Percentiles rank a stretch among this genome's conserved stretches.
phyloP scores from a whole-genome alignment of 2,329 filamentous ascomycete species.

The Verticillium nubilum region DNA sequence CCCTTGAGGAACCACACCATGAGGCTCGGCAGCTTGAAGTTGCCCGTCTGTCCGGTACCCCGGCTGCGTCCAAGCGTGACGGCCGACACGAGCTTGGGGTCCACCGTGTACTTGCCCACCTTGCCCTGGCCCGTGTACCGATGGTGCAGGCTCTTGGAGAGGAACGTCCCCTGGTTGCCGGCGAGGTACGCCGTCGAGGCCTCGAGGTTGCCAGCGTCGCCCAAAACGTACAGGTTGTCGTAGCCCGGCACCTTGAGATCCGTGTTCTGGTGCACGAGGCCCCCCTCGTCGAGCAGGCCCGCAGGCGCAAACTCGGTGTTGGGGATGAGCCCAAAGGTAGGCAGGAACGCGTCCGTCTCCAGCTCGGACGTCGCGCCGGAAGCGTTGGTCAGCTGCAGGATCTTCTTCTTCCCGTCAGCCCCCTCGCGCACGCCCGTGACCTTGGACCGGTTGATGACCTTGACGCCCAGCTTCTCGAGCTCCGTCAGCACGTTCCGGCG shows the following conservation, averaged over 20 bases:
- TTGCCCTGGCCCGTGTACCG: constrained; percentile 13
- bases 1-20: constrained; percentile 27
- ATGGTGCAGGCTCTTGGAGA: constrained; percentile 28
- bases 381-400: constrained; percentile 26
- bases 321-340: constrained; percentile 36
- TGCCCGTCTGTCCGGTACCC: constrained; percentile 25
- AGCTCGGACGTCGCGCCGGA: constrained; percentile 31
- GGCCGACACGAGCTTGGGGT: constrained; percentile 24
- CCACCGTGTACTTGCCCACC: constrained; percentile 14
- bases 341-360: constrained; percentile 38
- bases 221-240: constrained; percentile 36
- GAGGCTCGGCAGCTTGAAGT: constrained; percentile 25
- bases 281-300: constrained; percentile 25
- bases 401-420: constrained; percentile 17
- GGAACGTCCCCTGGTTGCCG: constrained; percentile 25
- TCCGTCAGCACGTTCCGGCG: constrained; percentile 30
- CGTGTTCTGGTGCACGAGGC: constrained; percentile 30
- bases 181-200: constrained; percentile 21
- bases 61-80: constrained; percentile 34
- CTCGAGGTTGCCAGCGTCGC: constrained; percentile 38
- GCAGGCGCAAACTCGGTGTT: constrained; percentile 40
- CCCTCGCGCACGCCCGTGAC: constrained; percentile 19
- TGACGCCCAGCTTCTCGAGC: constrained; percentile 38
- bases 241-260: constrained; percentile 28
- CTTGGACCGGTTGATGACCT: constrained; percentile 31